Evolutionary conservation across 495 filamentous ascomycete genomes (phyloP).

Genomic region (Thermothielavioides terrestris): DNA sequence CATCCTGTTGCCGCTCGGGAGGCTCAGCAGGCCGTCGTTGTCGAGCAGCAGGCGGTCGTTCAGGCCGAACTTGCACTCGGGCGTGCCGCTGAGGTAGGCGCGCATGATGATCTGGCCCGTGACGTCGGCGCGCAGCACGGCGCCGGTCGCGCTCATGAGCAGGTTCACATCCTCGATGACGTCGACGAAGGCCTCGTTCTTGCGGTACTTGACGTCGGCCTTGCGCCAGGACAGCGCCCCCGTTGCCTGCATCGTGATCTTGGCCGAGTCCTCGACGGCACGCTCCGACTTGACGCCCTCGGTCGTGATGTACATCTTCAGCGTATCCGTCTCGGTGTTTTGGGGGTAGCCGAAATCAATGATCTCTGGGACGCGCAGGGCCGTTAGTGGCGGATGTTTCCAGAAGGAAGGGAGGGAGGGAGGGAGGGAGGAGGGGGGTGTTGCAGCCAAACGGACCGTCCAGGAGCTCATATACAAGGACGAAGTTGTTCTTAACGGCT

Average conservation of each 20-base stretch:
- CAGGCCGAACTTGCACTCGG: slow-evolving; percentile 98
- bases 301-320: slow-evolving; percentile 99
- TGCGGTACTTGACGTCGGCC: slow-evolving; percentile 95
- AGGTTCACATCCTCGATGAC: slow-evolving; percentile 99
- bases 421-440: neutral
- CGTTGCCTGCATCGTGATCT: slow-evolving; percentile 98
- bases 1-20: slow-evolving; percentile 60
- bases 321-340: slow-evolving; percentile 96
- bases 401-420: neutral
- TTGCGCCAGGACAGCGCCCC: slow-evolving; percentile 95
- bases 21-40: slow-evolving; percentile 54
- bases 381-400: neutral
- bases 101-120: slow-evolving; percentile 98
- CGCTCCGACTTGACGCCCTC: slow-evolving; percentile 97
- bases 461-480: slow-evolving; percentile 93
- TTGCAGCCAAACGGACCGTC: slow-evolving; percentile 74
- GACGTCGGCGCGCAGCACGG: slow-evolving; percentile 92
- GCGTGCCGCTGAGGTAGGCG: slow-evolving; percentile 91
- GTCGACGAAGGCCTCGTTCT: slow-evolving; percentile 98
- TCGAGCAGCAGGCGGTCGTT: slow-evolving; percentile 94
- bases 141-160: slow-evolving; percentile 92
- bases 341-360: slow-evolving; percentile 99
- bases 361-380: slow-evolving; percentile 56
- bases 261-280: slow-evolving; percentile 82
- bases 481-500: slow-evolving; percentile 99